Base-by-base conservation (phyloP, 345 rosid genomes). In the Eucalyptus camaldulensis region DNA sequence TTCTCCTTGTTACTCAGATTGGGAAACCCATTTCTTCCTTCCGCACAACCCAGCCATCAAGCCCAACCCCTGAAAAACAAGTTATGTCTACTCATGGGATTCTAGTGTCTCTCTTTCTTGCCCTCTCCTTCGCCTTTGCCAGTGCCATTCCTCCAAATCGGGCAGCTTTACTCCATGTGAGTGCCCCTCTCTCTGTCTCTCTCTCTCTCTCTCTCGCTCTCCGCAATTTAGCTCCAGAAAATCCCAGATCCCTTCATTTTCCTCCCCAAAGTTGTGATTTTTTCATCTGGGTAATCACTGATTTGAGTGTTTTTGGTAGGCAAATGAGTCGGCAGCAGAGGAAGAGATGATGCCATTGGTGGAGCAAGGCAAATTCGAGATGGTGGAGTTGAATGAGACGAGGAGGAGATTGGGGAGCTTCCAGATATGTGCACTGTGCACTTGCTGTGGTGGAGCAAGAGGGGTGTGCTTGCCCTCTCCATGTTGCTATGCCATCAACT, bases 401-500 rank as follows among this genome's bases (percentile, higher is more conserved):
- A 96, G 96, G 93, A 95, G 98, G 91, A 97, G 89, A 92, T 94
- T 96, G 44, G 93, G 96, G 27, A 95, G 99, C 89, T 97, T 96
- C 91, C 98, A 92, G 93, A 95, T 96, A 91, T 97, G 99, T 91
- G 98, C 97, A 69, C 92, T 95, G 45, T 97, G 99, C 90, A 97
- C 99, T 88, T 97, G 99, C 93, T 97, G 99, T 89, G 99, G 98
- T 49, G 99, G 98, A 88, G 92, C 97, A 80, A 95, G 91, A 90
- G 96, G 99, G 16, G 85, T 94, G 87, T 97, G 99, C 88, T 90
- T 97, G 91, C 95, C 97, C 29, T 95, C 98, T 31, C 99, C 99
- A 53, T 97, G 99, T 92, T 97, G 99, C 93, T 97, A 92, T 91
- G 99, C 99, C 40, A 96, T 97, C 94, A 96, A 96, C 87, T 97